phyloP scores from a whole-genome alignment of 495 filamentous ascomycete genomes.

The Daldinia decipiens region DNA sequence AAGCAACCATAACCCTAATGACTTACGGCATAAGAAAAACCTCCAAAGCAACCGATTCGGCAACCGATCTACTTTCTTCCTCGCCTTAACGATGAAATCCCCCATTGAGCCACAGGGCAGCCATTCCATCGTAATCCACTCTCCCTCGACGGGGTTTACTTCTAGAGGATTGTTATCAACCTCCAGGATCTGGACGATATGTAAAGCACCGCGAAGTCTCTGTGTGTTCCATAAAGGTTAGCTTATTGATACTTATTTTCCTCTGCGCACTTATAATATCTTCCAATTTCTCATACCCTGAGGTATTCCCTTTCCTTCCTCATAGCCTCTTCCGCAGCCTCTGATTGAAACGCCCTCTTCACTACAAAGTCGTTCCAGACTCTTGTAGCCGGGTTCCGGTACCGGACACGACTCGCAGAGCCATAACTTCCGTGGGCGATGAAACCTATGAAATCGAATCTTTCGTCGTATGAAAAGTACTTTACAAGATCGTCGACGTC shows the following conservation, averaged over 20 bases:
- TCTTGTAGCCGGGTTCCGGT: background rate
- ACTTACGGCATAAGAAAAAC: slow-evolving; percentile 35
- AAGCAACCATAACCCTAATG: too few relatives aligned
- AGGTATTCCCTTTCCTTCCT: background rate
- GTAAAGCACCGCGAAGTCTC: slow-evolving; percentile 20
- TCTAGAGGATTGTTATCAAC: slow-evolving; percentile 9
- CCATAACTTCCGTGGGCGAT: slow-evolving; percentile 11
- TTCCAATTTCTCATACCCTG: background rate
- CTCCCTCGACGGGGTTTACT: background rate
- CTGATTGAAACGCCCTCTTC: background rate
- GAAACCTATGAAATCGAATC: background rate
- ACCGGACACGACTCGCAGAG: slow-evolving; percentile 12
- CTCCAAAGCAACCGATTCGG: slow-evolving; percentile 35
- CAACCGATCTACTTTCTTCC: background rate
- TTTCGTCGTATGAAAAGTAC: background rate
- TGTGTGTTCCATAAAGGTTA: background rate
- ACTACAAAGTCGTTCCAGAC: background rate
- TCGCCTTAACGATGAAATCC: slow-evolving; percentile 6
- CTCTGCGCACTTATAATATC: background rate
- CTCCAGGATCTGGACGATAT: slow-evolving; percentile 11
- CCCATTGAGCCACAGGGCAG: slow-evolving; percentile 1
- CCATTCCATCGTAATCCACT: slow-evolving; percentile 24
- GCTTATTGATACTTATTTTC: background rate
- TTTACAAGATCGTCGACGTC: background rate
- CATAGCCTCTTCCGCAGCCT: background rate